A percentile compares a stretch with the other conserved stretches of the same genome.
Evolutionary conservation across 1,284 basidiomycete species (phyloP).

Genomic region (Sphagnurus paluster): DNA sequence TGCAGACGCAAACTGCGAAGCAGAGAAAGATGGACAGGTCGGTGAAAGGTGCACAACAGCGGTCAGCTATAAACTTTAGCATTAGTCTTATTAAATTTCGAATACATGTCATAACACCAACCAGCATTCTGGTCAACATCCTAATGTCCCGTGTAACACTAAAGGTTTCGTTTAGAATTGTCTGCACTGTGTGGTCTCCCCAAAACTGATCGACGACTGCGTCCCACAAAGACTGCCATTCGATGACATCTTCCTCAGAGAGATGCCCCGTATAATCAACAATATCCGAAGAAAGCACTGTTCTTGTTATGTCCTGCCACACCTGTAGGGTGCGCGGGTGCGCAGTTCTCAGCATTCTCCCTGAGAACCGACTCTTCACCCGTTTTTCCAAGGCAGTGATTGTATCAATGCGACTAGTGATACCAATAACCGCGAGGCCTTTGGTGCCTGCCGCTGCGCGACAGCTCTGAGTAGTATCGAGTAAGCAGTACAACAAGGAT

Average conservation of each 20-base stretch:
- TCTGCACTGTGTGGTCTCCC: slow-evolving; percentile 42
- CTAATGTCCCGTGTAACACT: slow-evolving; percentile 69
- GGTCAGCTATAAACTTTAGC: slow-evolving; percentile 41
- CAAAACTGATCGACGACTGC: slow-evolving; percentile 58
- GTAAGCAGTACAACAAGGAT: slow-evolving; percentile 86
- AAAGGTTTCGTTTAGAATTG: slow-evolving; percentile 58
- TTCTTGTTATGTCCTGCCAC: slow-evolving; percentile 53
- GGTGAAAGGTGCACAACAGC: slow-evolving; percentile 48
- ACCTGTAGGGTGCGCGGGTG: slow-evolving; percentile 50
- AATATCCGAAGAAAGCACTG: slow-evolving; percentile 40
- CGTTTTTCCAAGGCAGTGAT: slow-evolving; percentile 89
- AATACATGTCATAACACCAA: slow-evolving; percentile 13
- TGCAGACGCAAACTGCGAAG: slow-evolving; percentile 39
- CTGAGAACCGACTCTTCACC: slow-evolving; percentile 94
- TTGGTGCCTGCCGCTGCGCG: slow-evolving; percentile 52
- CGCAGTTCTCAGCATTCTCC: slow-evolving; percentile 78
- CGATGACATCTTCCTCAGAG: slow-evolving; percentile 25
- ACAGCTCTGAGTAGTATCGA: slow-evolving; percentile 78
- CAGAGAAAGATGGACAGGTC: slow-evolving; percentile 52
- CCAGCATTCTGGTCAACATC: slow-evolving; percentile 65
- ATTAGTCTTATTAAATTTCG: background rate
- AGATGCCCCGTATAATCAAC: slow-evolving; percentile 22
- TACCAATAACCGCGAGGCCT: slow-evolving; percentile 82
- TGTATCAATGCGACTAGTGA: slow-evolving; percentile 85
- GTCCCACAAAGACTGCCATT: slow-evolving; percentile 62